A percentile compares a stretch with the other conserved stretches of the same genome.
phyloP scores from a whole-genome alignment of 495 filamentous ascomycete species.

The Penicillium robsamsonii region DNA sequence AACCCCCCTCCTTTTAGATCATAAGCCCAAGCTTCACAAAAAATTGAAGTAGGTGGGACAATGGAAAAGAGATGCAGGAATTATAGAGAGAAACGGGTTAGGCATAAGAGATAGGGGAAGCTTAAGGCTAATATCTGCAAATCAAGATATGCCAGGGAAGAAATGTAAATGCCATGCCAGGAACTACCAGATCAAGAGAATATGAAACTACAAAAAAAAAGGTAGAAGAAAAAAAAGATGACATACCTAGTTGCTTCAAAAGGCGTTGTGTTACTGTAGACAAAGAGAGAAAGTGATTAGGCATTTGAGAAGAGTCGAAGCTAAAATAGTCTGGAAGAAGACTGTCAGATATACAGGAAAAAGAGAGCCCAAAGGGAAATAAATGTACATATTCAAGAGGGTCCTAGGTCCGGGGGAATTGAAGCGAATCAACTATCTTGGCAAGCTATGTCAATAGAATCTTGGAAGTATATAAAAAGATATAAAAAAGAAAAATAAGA shows the following conservation, averaged over 20 bases:
- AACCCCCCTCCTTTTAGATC: not conserved
- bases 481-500: not conserved
- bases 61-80: conserved; percentile 10
- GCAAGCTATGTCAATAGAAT: not conserved
- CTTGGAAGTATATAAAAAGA: not conserved
- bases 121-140: not conserved
- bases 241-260: not conserved
- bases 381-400: not conserved
- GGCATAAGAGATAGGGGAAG: not conserved
- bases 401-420: not conserved
- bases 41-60: conserved; percentile 11
- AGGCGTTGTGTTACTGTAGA: conserved; percentile 6
- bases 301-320: not conserved
- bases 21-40: not conserved
- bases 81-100: not conserved
- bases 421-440: not conserved
- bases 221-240: not conserved
- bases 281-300: not conserved
- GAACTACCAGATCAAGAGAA: not conserved
- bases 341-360: too few species aligned
- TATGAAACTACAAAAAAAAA: not conserved
- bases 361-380: too few species aligned
- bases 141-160: not conserved
- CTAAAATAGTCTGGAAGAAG: too few species aligned
- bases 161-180: not conserved